Evolutionary conservation across 441 rosid genomes (phyloP).

Genomic region (Pelargonium hybrid): DNA sequence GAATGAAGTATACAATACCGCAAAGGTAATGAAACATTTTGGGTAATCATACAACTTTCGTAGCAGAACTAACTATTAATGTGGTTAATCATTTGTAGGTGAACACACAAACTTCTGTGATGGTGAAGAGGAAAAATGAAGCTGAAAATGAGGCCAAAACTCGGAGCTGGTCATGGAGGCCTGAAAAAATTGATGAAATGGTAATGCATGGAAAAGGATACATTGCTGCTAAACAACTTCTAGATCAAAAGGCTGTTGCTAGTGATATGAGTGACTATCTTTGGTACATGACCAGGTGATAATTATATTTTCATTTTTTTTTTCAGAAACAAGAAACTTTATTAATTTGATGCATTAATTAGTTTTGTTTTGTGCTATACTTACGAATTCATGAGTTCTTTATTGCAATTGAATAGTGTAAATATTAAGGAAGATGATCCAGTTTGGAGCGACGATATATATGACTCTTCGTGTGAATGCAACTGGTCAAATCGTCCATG

Average conservation of each 20-base stretch:
- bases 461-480: constrained; percentile 13
- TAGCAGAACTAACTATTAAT: no score
- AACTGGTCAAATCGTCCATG: constrained; percentile 21
- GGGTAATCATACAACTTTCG: not conserved
- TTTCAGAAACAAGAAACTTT: not conserved
- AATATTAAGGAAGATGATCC: constrained; percentile 8
- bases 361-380: not conserved
- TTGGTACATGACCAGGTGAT: constrained; percentile 21
- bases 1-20: not conserved
- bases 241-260: constrained; percentile 21
- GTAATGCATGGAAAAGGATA: not conserved
- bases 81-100: not conserved
- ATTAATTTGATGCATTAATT: no score
- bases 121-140: not conserved
- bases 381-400: no score
- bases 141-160: not conserved
- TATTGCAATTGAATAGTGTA: not conserved
- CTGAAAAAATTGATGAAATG: not conserved
- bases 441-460: constrained; percentile 1
- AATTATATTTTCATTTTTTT: not conserved
- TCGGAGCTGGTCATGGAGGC: constrained; percentile 1
- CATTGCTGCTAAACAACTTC: constrained; percentile 19
- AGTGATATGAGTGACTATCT: constrained; percentile 26
- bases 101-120: not conserved
- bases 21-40: not conserved